These are phyloP conservation scores for Diplodia corticola DNA, from an alignment of 2,329 filamentous ascomycete species.

Conservation along the genomic window DNA sequence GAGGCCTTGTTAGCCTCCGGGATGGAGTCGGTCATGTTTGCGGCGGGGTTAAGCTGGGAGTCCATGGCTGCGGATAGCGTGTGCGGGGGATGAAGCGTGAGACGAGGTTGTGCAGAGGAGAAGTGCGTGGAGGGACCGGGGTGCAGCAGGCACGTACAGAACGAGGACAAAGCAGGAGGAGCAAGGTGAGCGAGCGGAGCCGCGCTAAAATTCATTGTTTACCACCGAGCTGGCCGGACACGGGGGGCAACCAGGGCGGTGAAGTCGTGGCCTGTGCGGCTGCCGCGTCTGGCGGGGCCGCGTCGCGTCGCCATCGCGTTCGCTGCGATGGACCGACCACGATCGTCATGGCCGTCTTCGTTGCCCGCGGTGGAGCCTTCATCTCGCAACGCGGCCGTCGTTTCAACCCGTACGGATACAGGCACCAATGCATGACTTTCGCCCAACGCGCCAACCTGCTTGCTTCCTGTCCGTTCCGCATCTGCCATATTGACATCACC, in stretches of 20 bases:
- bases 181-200: neutral
- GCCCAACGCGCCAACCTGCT: neutral
- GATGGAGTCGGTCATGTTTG: slow-evolving; percentile 30
- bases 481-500: neutral
- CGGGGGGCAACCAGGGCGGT: slow-evolving; percentile 12
- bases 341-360: neutral
- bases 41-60: slow-evolving; percentile 21
- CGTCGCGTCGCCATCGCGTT: slow-evolving; percentile 1
- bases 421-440: neutral
- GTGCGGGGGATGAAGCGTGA: neutral
- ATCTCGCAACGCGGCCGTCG: neutral
- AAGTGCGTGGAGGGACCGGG: neutral
- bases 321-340: neutral
- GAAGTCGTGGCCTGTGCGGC: neutral
- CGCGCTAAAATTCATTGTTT: slow-evolving; percentile 18
- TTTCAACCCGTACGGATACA: neutral
- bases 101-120: neutral
- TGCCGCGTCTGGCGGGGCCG: neutral
- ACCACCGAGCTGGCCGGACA: slow-evolving; percentile 4
- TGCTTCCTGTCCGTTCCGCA: neutral
- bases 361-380: neutral
- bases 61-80: slow-evolving; percentile 8
- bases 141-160: slow-evolving; percentile 9
- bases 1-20: slow-evolving; percentile 32
- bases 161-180: slow-evolving; percentile 7